Evolutionary conservation across 2,329 filamentous ascomycete genomes (phyloP), one percentile per base, ranked within the genome.

Genomic region (Fusarium sp.): DNA sequence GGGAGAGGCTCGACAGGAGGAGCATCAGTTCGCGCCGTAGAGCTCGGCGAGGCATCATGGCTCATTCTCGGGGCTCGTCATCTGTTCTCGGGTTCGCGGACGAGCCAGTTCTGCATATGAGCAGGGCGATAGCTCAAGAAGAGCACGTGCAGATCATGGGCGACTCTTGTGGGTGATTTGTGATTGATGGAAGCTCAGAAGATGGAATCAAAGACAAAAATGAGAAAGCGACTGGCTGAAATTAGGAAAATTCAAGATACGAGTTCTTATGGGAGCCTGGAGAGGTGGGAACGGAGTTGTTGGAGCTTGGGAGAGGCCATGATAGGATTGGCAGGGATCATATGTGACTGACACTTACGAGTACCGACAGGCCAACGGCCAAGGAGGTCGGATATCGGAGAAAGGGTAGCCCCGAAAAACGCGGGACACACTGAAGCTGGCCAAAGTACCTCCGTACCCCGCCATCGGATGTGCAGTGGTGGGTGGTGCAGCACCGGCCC

Each of bases 21-120:
- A 63, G 75, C 75, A 72, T 75, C 73, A 62, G 70, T 72, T 73
- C 71, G 82, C 79, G 83, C 82, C 78, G 83, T 80, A 78, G 83
- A 81, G 79, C 77, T 83, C 79, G 85, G 80, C 79, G 83, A 81
- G 76, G 83, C 80, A 83, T 87, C 86, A 87, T 88, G 80, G 86
- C 84, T 87, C 86, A 88, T 88, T 83, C 84, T 86, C 79, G 81
- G 76, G 72, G 75, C 72, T 80, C 79, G 79, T 81, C 81, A 81
- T 82, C 74, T 77, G 79, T 70, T 54, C 50, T 54, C 35, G 15
- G 56, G 75, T 69, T 65, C 67, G 75, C 65, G 76, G 68, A 70
- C 66, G 76, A 78, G 79, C 73, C 74, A 71, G 71, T 71, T 73
- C 76, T 77, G 77, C 80, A 81, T 79, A 40, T 76, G 74, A 77